Evolutionary conservation across 768 basidiomycete genomes (phyloP).

Genomic region (Naganishia friedmannii): DNA sequence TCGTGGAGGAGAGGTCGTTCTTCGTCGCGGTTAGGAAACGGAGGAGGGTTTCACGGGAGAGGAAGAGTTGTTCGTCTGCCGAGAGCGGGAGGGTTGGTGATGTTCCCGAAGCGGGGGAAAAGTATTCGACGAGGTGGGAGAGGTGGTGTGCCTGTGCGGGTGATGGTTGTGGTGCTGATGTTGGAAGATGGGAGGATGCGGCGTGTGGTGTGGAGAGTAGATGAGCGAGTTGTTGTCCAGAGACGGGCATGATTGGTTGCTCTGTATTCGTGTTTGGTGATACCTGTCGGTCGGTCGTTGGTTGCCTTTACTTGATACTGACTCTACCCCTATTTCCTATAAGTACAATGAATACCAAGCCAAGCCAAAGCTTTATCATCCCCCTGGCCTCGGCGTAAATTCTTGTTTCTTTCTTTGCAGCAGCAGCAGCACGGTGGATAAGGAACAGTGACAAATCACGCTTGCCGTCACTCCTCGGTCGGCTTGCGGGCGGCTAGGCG

Average conservation of each 20-base stretch:
- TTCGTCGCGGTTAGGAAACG: constrained; percentile 33
- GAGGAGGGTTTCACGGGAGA: constrained; percentile 16
- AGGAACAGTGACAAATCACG: too few relatives aligned
- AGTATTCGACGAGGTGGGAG: constrained; percentile 7
- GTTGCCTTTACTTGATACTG: too few relatives aligned
- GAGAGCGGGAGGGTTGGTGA: constrained; percentile 12
- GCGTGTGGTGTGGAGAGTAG: not conserved
- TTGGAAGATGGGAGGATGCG: not conserved
- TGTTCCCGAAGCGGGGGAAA: not conserved
- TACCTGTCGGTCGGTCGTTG: too few relatives aligned
- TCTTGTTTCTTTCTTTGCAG: too few relatives aligned
- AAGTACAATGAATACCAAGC: too few relatives aligned
- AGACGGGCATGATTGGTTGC: constrained; percentile 1
- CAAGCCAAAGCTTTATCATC: too few relatives aligned
- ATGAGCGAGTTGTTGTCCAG: not conserved
- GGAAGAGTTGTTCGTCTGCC: constrained; percentile 2
- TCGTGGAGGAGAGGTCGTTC: constrained; percentile 19
- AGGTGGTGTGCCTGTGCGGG: constrained; percentile 4
- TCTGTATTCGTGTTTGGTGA: too few relatives aligned
- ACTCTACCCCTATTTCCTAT: too few relatives aligned
- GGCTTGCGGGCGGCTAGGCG: too few relatives aligned
- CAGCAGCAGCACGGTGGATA: too few relatives aligned
- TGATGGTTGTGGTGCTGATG: not conserved
- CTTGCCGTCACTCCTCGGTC: too few relatives aligned
- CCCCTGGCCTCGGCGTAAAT: too few relatives aligned